These are phyloP conservation scores for Ophiocordyceps polyrhachis-furcata DNA, from an alignment of 2,329 filamentous ascomycete species.

Conservation along the genomic window DNA sequence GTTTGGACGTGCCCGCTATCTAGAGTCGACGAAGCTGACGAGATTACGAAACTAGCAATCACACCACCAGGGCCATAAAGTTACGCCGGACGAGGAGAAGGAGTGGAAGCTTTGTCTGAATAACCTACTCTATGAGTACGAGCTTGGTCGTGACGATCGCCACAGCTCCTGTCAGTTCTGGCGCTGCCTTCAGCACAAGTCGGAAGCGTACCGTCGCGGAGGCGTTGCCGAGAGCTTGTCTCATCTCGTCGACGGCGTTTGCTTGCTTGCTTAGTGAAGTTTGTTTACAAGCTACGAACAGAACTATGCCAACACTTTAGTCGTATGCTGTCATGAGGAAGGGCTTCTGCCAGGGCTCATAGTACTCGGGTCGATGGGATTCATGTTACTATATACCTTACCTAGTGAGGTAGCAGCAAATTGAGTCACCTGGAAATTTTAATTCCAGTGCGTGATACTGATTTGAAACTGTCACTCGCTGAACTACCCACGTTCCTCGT, in stretches of 20 bases:
- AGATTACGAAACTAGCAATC: not conserved
- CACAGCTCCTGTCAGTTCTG: not conserved
- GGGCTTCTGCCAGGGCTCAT: too few species aligned
- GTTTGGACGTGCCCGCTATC: not conserved
- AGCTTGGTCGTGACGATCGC: not conserved
- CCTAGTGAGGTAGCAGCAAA: too few species aligned
- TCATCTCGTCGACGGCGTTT: not conserved
- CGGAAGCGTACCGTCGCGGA: not conserved
- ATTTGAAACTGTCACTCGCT: too few species aligned
- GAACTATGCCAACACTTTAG: too few species aligned
- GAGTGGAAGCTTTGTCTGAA: not conserved
- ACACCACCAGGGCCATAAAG: not conserved
- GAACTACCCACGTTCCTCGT: too few species aligned
- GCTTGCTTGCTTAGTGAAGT: constrained; percentile 10
- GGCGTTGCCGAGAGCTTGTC: not conserved
- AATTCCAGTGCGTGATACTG: too few species aligned
- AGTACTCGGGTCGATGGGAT: too few species aligned
- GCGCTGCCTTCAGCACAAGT: not conserved
- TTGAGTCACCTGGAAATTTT: too few species aligned
- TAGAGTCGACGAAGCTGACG: not conserved
- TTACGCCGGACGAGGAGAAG: not conserved
- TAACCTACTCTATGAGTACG: not conserved
- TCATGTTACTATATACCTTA: too few species aligned
- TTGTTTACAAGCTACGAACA: too few species aligned
- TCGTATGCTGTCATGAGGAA: too few species aligned